Percentiles rank a stretch among this genome's conserved stretches.
Evolutionary conservation across 2,329 filamentous ascomycete species (phyloP).

Genomic region (Phyllosticta citrichinensis): DNA sequence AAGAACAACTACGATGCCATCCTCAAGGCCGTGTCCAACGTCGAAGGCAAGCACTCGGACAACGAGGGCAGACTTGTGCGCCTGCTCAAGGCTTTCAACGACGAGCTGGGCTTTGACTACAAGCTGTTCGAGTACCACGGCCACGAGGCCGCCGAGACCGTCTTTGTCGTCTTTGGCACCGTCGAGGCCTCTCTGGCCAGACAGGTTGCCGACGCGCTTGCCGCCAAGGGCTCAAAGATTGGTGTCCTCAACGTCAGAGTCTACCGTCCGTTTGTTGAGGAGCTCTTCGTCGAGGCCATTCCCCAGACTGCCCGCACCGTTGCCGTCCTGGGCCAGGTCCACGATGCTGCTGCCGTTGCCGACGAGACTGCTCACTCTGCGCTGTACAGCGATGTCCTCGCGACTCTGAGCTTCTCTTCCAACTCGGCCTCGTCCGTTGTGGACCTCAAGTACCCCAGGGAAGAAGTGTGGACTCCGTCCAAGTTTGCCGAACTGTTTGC

Average conservation of each 20-base stretch:
- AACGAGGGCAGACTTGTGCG: conserved; percentile 61
- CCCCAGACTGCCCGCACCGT: conserved; percentile 66
- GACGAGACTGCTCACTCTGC: conserved; percentile 73
- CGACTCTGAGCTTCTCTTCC: conserved; percentile 67
- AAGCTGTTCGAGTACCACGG: conserved; percentile 89
- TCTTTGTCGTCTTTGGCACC: conserved; percentile 87
- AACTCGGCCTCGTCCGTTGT: conserved; percentile 44
- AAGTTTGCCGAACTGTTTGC: conserved; percentile 40
- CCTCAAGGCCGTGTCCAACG: conserved; percentile 48
- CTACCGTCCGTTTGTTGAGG: conserved; percentile 91
- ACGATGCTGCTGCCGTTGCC: conserved; percentile 58
- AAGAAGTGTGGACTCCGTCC: conserved; percentile 52
- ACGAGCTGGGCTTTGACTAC: conserved; percentile 88
- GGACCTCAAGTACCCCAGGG: conserved; percentile 84
- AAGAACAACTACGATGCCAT: conserved; percentile 60
- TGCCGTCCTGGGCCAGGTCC: conserved; percentile 82
- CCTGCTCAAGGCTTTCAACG: conserved; percentile 68
- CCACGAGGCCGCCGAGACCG: conserved; percentile 65
- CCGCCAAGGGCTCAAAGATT: conserved; percentile 63
- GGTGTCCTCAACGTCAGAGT: conserved; percentile 86
- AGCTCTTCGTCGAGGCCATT: conserved; percentile 76
- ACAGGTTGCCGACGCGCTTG: conserved; percentile 66
- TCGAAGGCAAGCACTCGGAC: conserved; percentile 60
- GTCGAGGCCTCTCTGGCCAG: conserved; percentile 78
- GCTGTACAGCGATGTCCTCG: conserved; percentile 84